Evolutionary conservation across 345 rosid species (phyloP), one percentile per base, ranked within the genome.

Genomic region (Rhodomyrtus tomentosa): DNA sequence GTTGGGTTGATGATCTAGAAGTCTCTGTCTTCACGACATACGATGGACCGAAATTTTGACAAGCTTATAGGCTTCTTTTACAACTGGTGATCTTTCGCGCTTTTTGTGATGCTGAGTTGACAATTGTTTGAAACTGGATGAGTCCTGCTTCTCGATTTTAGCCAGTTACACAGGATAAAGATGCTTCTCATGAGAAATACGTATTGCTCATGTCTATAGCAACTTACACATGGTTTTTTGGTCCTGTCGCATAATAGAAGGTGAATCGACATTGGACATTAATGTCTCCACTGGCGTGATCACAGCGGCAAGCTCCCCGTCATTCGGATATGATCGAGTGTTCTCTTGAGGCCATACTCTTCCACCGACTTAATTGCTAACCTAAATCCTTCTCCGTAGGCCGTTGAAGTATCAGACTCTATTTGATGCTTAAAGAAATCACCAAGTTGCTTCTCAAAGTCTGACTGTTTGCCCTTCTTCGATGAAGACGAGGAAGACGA

Each of bases 361-460:
- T 83, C 89, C 81, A 96, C 98, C 45, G 99, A 98, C 89, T 85
- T 72, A 53, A 92, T 91, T 51, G 98, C 99, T 85, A 82, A 84
- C 89, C 98, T 92, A 89, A 94, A 98, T 76, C 99, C 99, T 20
- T 92, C 98, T 86, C 99, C 99, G 68, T 96, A 98, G 56, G 95
- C 96, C 81, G 93, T 18, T 50, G 99, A 98, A 32, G 92, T 62
- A 90, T 98, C 99, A 0, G 93, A 84, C 89, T 95, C 99, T 0
- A 98, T 96, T 88, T 98, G 99, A 87, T 94, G 98, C 89, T 94
- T 94, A 38, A 96, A 96, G 88, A 92, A 96, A 72, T 94, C 95
- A 54, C 99, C 99, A 11, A 98, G 95, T 84, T 93, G 92, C 94
- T 94, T 98, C 96, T 98, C 99, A 51, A 93, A 96, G 29, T 93